Evolutionary conservation across 2,329 filamentous ascomycete species (phyloP), one percentile per base, ranked within the genome.

Genomic region (Anthostomella pinea): DNA sequence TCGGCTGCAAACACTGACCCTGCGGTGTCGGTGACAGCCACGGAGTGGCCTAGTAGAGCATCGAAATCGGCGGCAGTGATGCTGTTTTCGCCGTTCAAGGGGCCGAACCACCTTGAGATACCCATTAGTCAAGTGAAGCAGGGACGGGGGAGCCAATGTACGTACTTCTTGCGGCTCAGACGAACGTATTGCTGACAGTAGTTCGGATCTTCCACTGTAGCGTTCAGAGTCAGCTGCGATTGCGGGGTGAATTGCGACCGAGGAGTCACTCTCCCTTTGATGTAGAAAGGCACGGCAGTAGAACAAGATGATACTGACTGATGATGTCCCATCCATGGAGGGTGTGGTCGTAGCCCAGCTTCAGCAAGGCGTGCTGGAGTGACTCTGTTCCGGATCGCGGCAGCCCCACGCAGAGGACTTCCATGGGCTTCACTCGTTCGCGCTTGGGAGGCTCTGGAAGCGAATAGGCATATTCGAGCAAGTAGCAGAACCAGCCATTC

Each of bases 11-110:
- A 66, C 16, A 64, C 45, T 7, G 43, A 60, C 3, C 59, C 60
- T 2, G 69, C 62, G 2, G 60, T 48, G 43, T 73, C 70, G 6
- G 68, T 67, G 4, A 66, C 61, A 6, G 68, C 68, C 0, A 49
- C 50, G 4, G 37, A 41, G 37, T 57, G 47, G 7, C 57, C 54
- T n/a, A 60, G 31, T 6, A 60, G 17, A 10, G 42, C 41, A 34
- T 60, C 54, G 15, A 60, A 59, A 15, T 59, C 52, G 3, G 41
- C 45, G n/a, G n/a, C n/a, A n/a, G n/a, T n/a, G n/a, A n/a, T n/a
- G n/a, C n/a, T n/a, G n/a, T n/a, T n/a, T n/a, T n/a, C n/a, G n/a
- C 47, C 46, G 4, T 30, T 9, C 7, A 33, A 17, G 20, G 17
- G 17, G 6, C 39, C 53, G 35, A 50, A 54, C 32, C 33, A 38